A percentile compares a stretch with the other conserved stretches of the same genome.
These are phyloP conservation scores for Monosporascus sp. DNA, from an alignment of 2,329 filamentous ascomycete genomes.

Conservation along the genomic window DNA sequence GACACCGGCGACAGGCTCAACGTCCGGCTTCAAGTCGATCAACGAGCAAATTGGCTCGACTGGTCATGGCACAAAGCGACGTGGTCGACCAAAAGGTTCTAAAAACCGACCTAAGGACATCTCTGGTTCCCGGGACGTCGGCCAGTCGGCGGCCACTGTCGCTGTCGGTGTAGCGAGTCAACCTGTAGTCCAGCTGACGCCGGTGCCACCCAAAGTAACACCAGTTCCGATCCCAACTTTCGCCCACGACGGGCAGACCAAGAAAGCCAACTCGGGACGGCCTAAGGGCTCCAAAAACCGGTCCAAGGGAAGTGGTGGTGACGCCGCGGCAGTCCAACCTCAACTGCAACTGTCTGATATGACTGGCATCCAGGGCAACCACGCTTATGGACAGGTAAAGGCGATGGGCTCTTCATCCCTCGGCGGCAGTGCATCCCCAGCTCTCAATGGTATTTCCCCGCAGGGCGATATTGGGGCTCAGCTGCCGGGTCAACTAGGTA, in stretches of 20 bases:
- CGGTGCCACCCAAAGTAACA: conserved; percentile 24
- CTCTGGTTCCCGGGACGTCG: conserved; percentile 18
- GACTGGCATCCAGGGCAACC: conserved; percentile 4
- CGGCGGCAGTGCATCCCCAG: conserved; percentile 7
- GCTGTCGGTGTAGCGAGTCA: conserved; percentile 4
- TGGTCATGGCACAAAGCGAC: conserved; percentile 28
- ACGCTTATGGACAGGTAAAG: conserved; percentile 8
- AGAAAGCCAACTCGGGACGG: conserved; percentile 26
- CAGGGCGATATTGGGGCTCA: conserved; percentile 16
- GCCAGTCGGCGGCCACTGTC: conserved; percentile 8
- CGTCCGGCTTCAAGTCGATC: conserved; percentile 25
- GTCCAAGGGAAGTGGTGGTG: conserved; percentile 10
- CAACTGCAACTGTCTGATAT: conserved; percentile 9
- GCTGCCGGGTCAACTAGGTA: conserved; percentile 4
- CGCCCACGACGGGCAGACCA: conserved; percentile 21
- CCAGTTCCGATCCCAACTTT: conserved; percentile 23
- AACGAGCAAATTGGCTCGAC: conserved; percentile 19
- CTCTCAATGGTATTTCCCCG: conserved; percentile 9
- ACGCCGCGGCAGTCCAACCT: conserved; percentile 9
- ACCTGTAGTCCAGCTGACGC: conserved; percentile 5
- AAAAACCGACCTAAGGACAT: conserved; percentile 41
- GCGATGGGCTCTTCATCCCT: conserved; percentile 6
- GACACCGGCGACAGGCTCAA: conserved; percentile 19
- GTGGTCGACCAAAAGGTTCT: conserved; percentile 47
- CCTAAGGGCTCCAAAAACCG: conserved; percentile 35